phyloP scores from a whole-genome alignment of 805 yeast species.

The Monosporozyma aquatica region DNA sequence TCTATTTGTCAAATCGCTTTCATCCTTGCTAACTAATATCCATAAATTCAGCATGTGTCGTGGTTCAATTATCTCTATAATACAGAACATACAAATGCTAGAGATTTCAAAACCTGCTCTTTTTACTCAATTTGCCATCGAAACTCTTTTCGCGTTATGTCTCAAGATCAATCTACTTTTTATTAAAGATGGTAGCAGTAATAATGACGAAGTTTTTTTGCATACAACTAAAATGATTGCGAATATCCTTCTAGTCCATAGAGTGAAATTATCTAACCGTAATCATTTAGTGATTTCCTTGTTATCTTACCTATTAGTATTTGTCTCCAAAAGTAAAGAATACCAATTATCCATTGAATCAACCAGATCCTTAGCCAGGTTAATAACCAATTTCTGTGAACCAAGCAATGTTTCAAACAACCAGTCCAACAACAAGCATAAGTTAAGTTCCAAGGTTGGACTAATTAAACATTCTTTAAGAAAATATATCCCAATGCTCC shows the following conservation, averaged over 20 bases:
- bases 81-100: slow-evolving; percentile 33
- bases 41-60: slow-evolving; percentile 6
- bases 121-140: slow-evolving; percentile 58
- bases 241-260: slow-evolving; percentile 52
- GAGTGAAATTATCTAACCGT: slow-evolving; percentile 61
- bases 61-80: slow-evolving; percentile 10
- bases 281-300: slow-evolving; percentile 53
- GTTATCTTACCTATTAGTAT: slow-evolving; percentile 43
- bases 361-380: slow-evolving; percentile 45
- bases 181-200: neutral
- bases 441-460: slow-evolving; percentile 47
- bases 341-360: slow-evolving; percentile 26
- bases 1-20: slow-evolving; percentile 28
- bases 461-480: slow-evolving; percentile 53
- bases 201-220: slow-evolving; percentile 30
- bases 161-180: slow-evolving; percentile 6
- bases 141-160: slow-evolving; percentile 37
- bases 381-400: slow-evolving; percentile 63
- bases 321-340: slow-evolving; percentile 29
- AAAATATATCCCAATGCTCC: slow-evolving; percentile 49
- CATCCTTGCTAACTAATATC: slow-evolving; percentile 21
- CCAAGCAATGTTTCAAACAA: slow-evolving; percentile 36
- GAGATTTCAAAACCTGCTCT: slow-evolving; percentile 47
- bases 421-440: slow-evolving; percentile 25
- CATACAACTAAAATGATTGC: slow-evolving; percentile 45